Evolutionary conservation across 1,284 basidiomycete genomes (phyloP).

Genomic region (Moniliophthora roreri): DNA sequence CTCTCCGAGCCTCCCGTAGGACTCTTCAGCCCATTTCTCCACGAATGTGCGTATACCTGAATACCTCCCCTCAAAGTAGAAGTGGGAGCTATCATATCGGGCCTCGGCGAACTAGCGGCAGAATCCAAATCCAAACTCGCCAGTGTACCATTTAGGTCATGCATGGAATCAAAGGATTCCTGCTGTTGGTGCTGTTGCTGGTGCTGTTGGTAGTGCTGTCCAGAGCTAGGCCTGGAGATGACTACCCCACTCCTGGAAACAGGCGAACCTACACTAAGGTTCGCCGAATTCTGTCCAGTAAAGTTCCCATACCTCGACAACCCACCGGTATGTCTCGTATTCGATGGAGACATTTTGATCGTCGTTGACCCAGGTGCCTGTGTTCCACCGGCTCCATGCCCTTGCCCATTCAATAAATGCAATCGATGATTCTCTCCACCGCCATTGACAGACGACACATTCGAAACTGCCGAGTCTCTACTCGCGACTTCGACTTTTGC

Average conservation of each 20-base stretch:
- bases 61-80: conserved; percentile 5
- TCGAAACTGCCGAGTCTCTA: not conserved
- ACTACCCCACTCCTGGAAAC: conserved; percentile 11
- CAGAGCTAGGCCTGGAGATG: conserved; percentile 19
- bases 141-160: conserved; percentile 74
- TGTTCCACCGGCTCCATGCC: too few species aligned
- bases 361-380: conserved; percentile 20
- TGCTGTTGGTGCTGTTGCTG: not conserved
- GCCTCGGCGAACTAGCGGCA: not conserved
- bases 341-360: conserved; percentile 44
- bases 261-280: conserved; percentile 36
- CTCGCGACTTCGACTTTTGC: not conserved
- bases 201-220: conserved; percentile 28
- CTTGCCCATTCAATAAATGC: too few species aligned
- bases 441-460: not conserved
- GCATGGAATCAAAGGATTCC: conserved; percentile 45
- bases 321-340: conserved; percentile 41
- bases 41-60: conserved; percentile 1
- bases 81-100: conserved; percentile 1
- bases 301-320: conserved; percentile 25
- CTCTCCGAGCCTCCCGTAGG: conserved; percentile 24
- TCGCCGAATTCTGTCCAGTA: not conserved
- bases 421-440: not conserved
- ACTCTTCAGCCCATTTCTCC: conserved; percentile 15
- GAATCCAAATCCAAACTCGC: conserved; percentile 66